A percentile compares a stretch with the other conserved stretches of the same genome.
These are phyloP conservation scores for Closterium sp. DNA, from an alignment of 139 green algal genomes.

Conservation along the genomic window DNA sequence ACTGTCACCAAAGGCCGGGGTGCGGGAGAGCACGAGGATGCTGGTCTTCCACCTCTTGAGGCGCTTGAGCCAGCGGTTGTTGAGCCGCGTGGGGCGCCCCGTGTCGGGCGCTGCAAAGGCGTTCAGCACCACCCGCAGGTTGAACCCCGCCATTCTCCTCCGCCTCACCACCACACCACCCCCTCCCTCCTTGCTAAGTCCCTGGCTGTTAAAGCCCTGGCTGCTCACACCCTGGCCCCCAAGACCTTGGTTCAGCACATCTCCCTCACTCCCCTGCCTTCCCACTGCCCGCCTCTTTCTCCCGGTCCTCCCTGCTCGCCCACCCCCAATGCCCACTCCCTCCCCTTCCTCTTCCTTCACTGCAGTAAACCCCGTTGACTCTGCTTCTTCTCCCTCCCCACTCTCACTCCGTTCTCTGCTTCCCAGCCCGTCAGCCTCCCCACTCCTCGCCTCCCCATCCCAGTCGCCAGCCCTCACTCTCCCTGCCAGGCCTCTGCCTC, in stretches of 20 bases:
- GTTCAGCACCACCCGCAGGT: conserved; percentile 34
- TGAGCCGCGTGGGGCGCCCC: not conserved
- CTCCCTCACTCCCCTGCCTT: not conserved
- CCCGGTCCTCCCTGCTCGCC: not conserved
- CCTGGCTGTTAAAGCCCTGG: no score
- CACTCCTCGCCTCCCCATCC: not conserved
- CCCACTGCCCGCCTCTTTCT: not conserved
- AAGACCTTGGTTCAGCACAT: not conserved
- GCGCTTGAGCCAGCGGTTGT: conserved; percentile 17
- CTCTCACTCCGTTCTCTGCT: not conserved
- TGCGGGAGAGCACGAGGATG: no score
- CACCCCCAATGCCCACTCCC: not conserved
- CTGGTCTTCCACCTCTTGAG: no score
- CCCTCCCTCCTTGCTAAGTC: no score
- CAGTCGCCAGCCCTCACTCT: not conserved
- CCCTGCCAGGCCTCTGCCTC: not conserved
- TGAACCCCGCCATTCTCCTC: not conserved
- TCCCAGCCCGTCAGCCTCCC: not conserved
- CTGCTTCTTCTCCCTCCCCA: not conserved
- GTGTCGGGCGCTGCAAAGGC: conserved; percentile 8
- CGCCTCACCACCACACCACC: not conserved
- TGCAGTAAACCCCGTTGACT: not conserved
- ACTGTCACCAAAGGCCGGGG: no score
- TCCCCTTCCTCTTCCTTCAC: not conserved
- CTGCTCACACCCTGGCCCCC: no score